Evolutionary conservation across 176 grass and related monocot genomes (phyloP).

Genomic region (Aegilops longissima): DNA sequence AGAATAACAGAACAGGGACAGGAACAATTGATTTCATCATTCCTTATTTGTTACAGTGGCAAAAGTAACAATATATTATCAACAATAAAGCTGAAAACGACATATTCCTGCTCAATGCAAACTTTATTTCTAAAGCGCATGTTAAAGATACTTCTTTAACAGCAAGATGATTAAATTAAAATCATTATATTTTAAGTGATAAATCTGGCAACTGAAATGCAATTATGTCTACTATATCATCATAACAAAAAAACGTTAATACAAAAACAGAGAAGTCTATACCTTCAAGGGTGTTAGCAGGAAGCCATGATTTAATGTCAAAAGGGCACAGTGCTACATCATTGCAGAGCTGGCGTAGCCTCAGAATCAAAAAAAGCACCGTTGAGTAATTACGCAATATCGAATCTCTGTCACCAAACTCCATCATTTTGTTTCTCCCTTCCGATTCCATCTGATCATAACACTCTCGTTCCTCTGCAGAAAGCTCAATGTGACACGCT

Average conservation of each 20-base stretch:
- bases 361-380: conserved; percentile 81
- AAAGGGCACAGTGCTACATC: conserved; percentile 80
- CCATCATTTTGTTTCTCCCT: conserved; percentile 77
- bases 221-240: background rate
- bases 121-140: background rate
- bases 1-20: background rate
- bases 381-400: conserved; percentile 81
- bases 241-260: conserved; percentile 18
- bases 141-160: background rate
- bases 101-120: background rate
- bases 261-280: background rate
- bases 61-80: background rate
- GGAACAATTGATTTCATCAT: background rate
- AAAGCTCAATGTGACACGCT: conserved; percentile 69
- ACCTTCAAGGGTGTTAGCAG: conserved; percentile 66
- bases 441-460: conserved; percentile 77
- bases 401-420: conserved; percentile 67
- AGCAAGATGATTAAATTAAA: too few relatives aligned
- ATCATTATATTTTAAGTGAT: background rate
- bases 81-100: background rate
- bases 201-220: background rate
- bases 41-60: background rate
- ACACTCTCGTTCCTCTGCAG: conserved; percentile 72
- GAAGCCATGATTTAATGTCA: conserved; percentile 78
- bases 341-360: conserved; percentile 87